Base-by-base conservation (phyloP, 352 stramenopile species). In the Pythium phragmiticola region DNA sequence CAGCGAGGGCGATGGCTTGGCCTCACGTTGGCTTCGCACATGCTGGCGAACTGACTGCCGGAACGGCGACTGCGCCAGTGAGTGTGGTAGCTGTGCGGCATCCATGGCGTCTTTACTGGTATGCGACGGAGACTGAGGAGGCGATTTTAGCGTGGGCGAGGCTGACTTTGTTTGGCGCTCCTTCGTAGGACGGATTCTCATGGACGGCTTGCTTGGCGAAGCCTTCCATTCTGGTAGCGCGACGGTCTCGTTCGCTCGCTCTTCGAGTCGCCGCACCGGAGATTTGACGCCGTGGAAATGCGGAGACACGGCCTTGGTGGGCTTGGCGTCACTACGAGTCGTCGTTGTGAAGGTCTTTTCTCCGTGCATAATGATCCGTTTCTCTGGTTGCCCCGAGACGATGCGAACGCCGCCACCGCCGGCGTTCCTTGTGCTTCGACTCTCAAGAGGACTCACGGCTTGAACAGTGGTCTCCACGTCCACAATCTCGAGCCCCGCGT, bases 401-500 rank as follows among this genome's bases (percentile, higher is more conserved):
- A 36, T 13, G 1, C 26, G 54, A n/a, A 52, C 42, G 4, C 21
- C 26, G 26, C 26, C 42, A 45, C 42, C 5, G 12, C 16, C 42
- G 12, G 12, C 41, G 7, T 43, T 30, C 41, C 43, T 42, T 14
- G 17, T 6, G 17, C 30, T 19, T 45, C 11, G 30, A 13, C 34
- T 39, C 7, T 33, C 16, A 7, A 54, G 17, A 1, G 61, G 42
- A 28, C 60, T 54, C 37, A 47, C 42, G 26, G 28, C 51, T 33
- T 64, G 26, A 45, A 1, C 43, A 30, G 26, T 39, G 2, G 41
- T 42, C 23, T 28, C 41, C 1, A 73, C 65, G 21, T 87, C 75
- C 9, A 75, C 26, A 19, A 87, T 66, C 14, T 76, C 60, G 3
- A 84, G 60, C 21, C 82, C 72, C 3, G 52, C 46, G 3, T 63